phyloP scores from a whole-genome alignment of 2,329 filamentous ascomycete genomes.

The Rutstroemia sp. region DNA sequence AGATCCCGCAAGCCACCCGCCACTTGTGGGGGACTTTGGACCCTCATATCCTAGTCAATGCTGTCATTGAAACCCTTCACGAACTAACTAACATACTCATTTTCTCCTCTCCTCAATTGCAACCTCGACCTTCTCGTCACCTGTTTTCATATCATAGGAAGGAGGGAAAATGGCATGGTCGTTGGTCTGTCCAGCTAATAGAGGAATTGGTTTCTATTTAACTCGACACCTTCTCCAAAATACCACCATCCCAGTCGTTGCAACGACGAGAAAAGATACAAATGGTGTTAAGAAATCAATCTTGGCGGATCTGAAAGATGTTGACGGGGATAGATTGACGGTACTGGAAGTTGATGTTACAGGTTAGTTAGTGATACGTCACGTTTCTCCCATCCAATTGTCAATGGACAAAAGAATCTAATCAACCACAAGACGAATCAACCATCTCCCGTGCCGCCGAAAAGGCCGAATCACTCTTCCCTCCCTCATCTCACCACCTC shows the following conservation, averaged over 20 bases:
- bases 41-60: neutral
- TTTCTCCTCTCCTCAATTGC: neutral
- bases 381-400: too few species aligned
- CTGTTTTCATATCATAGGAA: neutral
- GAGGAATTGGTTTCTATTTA: conserved; percentile 56
- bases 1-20: conserved; percentile 3
- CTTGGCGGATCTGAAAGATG: conserved; percentile 40
- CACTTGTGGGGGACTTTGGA: neutral
- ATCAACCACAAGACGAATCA: conserved; percentile 43
- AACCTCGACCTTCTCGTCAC: too few species aligned
- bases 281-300: conserved; percentile 41
- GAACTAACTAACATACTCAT: neutral
- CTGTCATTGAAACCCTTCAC: neutral
- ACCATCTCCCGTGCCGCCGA: conserved; percentile 51
- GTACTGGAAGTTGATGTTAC: conserved; percentile 49
- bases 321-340: conserved; percentile 37
- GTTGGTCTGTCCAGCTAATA: conserved; percentile 50
- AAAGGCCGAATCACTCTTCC: conserved; percentile 45
- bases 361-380: conserved; percentile 24
- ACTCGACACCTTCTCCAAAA: conserved; percentile 49
- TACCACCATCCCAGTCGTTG: conserved; percentile 50
- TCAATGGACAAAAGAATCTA: neutral
- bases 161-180: conserved; percentile 24
- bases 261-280: conserved; percentile 49
- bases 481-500: conserved; percentile 46